These are phyloP conservation scores for Ogataea parapolymorpha DNA, from an alignment of 805 yeast species.

Conservation along the genomic window DNA sequence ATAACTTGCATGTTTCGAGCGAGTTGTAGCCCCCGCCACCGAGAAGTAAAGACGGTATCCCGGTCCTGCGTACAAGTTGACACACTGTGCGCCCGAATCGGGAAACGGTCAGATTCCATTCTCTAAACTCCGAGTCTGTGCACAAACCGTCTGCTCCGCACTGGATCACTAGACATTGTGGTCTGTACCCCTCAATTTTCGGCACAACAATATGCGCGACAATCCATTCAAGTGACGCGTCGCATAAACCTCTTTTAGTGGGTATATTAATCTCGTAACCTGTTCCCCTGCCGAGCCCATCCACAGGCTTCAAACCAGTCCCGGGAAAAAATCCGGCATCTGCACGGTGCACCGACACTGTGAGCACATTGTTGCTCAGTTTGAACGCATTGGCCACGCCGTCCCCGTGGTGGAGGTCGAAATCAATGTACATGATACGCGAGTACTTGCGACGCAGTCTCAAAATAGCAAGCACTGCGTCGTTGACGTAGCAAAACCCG, in stretches of 20 bases:
- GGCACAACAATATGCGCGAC: conserved; percentile 43
- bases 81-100: conserved; percentile 42
- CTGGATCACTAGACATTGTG: conserved; percentile 59
- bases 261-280: conserved; percentile 52
- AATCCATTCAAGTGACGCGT: conserved; percentile 38
- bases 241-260: conserved; percentile 52
- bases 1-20: conserved; percentile 57
- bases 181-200: conserved; percentile 34
- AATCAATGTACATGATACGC: conserved; percentile 58
- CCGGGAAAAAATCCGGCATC: conserved; percentile 76
- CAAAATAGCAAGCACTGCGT: conserved; percentile 56
- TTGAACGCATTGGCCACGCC: conserved; percentile 70
- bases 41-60: conserved; percentile 43
- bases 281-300: conserved; percentile 38
- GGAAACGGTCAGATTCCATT: conserved; percentile 64
- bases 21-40: conserved; percentile 82
- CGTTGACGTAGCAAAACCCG: conserved; percentile 75
- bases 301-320: conserved; percentile 46
- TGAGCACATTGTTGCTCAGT: conserved; percentile 51
- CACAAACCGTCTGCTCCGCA: conserved; percentile 74
- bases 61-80: conserved; percentile 24
- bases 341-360: conserved; percentile 60
- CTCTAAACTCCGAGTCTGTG: conserved; percentile 52
- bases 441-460: conserved; percentile 44
- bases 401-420: conserved; percentile 80